Conservation (phyloP, 805 yeast species). For the Starmerella ratchasimensis region DNA sequence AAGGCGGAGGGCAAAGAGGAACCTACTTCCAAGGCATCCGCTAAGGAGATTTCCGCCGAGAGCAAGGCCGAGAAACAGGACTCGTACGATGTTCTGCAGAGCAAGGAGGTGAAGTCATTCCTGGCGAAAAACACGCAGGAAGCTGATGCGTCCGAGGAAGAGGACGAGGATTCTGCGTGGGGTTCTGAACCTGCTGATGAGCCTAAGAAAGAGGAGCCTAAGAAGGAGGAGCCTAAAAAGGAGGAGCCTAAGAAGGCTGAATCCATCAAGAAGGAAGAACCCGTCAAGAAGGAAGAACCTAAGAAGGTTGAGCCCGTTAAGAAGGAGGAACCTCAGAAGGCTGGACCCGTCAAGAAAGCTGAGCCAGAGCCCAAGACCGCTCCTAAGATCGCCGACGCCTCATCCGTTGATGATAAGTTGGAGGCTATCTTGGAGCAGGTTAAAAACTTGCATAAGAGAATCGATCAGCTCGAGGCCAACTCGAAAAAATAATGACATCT, state of each 20-base stretch:
- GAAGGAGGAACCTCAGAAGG: not conserved
- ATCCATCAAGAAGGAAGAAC: not conserved
- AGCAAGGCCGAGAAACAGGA: constrained; percentile 31
- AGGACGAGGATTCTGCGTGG: constrained; percentile 25
- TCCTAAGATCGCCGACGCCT: not conserved
- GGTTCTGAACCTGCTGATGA: constrained; percentile 24
- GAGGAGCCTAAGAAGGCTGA: constrained; percentile 4
- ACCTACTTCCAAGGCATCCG: not conserved
- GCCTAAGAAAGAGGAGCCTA: not conserved
- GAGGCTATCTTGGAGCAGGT: constrained; percentile 15
- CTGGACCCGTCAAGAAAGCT: no score
- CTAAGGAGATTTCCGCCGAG: constrained; percentile 20
- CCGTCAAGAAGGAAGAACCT: constrained; percentile 1
- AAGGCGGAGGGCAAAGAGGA: not conserved
- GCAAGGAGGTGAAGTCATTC: constrained; percentile 35
- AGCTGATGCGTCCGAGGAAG: constrained; percentile 29
- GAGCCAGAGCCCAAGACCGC: not conserved
- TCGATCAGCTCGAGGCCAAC: constrained; percentile 4
- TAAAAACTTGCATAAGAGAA: constrained; percentile 10
- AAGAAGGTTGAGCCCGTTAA: constrained; percentile 2
- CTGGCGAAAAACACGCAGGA: constrained; percentile 37
- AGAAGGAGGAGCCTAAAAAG: constrained; percentile 2
- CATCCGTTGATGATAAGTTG: constrained; percentile 13
- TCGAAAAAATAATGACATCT: not conserved
- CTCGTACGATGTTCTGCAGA: constrained; percentile 37